Conservation (phyloP, 2,329 filamentous ascomycete species). For the Grosmannia clavigera region DNA sequence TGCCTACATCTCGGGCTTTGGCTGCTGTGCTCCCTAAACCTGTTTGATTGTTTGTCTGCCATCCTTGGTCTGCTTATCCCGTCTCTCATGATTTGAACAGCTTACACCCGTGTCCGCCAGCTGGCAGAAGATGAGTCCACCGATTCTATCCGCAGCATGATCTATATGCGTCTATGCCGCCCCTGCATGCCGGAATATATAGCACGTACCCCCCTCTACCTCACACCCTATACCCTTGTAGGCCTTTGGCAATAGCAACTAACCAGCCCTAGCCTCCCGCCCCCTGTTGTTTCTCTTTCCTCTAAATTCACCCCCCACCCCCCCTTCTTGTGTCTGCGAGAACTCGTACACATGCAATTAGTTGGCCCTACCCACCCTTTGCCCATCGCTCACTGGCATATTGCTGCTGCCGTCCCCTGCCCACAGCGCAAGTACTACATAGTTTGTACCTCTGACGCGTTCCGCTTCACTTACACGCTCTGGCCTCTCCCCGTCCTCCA, state of each 20-base stretch:
- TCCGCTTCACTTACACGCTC: neutral
- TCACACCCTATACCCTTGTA: slow-evolving; percentile 1
- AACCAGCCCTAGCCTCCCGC: slow-evolving; percentile 8
- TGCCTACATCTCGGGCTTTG: neutral
- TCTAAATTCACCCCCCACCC: slow-evolving; percentile 1
- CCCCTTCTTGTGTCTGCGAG: neutral
- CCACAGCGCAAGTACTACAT: neutral
- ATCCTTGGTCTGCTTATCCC: neutral
- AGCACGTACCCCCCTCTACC: neutral
- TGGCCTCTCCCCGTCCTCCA: neutral
- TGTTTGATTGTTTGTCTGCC: neutral
- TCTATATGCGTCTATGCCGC: neutral
- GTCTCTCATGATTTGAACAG: neutral
- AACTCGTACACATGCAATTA: neutral
- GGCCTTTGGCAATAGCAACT: slow-evolving; percentile 6
- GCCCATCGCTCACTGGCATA: neutral
- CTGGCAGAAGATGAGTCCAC: neutral
- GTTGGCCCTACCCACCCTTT: neutral
- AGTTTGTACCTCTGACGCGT: neutral
- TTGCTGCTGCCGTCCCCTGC: neutral
- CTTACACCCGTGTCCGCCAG: neutral
- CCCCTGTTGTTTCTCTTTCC: slow-evolving; percentile 1
- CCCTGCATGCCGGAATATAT: neutral
- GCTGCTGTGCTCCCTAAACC: neutral
- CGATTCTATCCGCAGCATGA: neutral